A percentile compares a stretch with the other conserved stretches of the same genome.
Conservation (phyloP, 805 yeast species). For the Candida lessepsii region DNA sequence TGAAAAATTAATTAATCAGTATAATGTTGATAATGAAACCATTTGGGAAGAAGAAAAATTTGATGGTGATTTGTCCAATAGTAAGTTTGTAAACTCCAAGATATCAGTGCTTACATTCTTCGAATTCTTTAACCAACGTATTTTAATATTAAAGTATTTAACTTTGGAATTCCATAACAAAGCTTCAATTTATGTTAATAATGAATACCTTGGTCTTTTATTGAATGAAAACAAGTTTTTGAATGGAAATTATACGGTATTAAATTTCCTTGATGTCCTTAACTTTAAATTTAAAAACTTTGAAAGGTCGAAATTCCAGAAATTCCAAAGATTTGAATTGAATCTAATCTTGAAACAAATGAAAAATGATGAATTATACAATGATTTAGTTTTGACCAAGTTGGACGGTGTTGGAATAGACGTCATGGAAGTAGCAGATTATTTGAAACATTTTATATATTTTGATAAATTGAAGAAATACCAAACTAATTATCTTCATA, state of each 20-base stretch:
- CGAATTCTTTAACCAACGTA: constrained; percentile 61
- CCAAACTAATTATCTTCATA: constrained; percentile 64
- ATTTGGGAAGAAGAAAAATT: constrained; percentile 53
- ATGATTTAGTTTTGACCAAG: constrained; percentile 1
- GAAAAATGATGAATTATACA: constrained; percentile 4
- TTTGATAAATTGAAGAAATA: constrained; percentile 46
- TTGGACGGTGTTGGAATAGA: constrained; percentile 1
- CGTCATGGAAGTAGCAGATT: constrained; percentile 13
- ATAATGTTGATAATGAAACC: constrained; percentile 53
- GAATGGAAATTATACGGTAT: constrained; percentile 62
- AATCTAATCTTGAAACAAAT: constrained; percentile 36
- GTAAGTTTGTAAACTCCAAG: constrained; percentile 30
- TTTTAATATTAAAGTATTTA: constrained; percentile 59
- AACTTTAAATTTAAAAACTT: constrained; percentile 52
- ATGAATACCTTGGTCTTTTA: constrained; percentile 51
- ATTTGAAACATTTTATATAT: constrained; percentile 45
- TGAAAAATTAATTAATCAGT: constrained; percentile 51
- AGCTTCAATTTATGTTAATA: constrained; percentile 51
- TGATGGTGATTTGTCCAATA: constrained; percentile 31
- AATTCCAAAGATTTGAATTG: constrained; percentile 29
- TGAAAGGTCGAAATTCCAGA: constrained; percentile 38
- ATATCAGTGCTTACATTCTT: constrained; percentile 52
- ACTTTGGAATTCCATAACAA: constrained; percentile 69
- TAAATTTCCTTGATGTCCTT: constrained; percentile 68
- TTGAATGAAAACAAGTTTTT: constrained; percentile 50